A percentile compares a stretch with the other conserved stretches of the same genome.
Evolutionary conservation across 345 rosid genomes (phyloP).

Genomic region (Moringa oleifera): DNA sequence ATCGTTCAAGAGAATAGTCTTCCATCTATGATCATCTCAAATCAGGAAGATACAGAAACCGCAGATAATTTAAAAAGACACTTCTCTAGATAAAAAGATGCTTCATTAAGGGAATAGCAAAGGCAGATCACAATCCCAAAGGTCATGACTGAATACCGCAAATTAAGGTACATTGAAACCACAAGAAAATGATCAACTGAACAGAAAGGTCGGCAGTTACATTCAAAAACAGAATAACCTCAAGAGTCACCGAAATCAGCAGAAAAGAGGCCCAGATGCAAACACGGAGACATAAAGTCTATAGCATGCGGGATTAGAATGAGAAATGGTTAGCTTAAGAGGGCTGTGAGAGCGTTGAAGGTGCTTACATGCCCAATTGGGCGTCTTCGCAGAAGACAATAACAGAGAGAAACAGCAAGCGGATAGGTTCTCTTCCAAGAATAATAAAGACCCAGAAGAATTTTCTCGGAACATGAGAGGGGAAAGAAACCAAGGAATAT

Average conservation of each 20-base stretch:
- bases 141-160: background rate
- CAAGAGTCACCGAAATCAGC: background rate
- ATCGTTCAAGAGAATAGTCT: background rate
- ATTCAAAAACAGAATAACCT: background rate
- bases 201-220: background rate
- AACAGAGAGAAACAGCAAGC: background rate
- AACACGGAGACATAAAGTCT: slow-evolving; percentile 7
- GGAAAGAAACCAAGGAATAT: background rate
- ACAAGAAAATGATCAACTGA: no score
- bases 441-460: background rate
- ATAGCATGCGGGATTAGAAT: background rate
- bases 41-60: no score
- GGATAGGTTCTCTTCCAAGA: background rate
- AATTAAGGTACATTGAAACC: background rate
- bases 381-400: slow-evolving; percentile 4
- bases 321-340: background rate
- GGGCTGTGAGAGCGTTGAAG: background rate
- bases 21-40: no score
- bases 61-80: no score
- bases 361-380: slow-evolving; percentile 8
- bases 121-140: background rate
- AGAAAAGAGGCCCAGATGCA: slow-evolving; percentile 10
- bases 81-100: background rate
- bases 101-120: background rate
- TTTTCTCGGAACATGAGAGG: slow-evolving; percentile 5